Base-by-base conservation (phyloP, 1,284 basidiomycete genomes). In the Puccinia hordei region DNA sequence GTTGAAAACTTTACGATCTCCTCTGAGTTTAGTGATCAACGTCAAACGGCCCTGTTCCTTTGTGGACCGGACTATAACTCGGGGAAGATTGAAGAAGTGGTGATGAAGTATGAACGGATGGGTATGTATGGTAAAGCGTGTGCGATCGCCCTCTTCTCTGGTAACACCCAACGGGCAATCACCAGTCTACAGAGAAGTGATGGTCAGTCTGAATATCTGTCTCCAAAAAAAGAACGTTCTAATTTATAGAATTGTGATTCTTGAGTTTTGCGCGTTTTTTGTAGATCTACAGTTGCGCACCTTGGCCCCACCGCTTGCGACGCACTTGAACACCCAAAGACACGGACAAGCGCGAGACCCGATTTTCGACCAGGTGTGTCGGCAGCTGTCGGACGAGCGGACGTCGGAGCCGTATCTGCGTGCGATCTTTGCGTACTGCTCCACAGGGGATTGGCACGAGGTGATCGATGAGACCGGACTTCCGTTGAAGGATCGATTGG, bases 401-500 rank as follows among this genome's bases (percentile, higher is more conserved):
- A 24, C 90, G 91, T 81, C 88, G 88, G 92, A 95, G 84, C 93
- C 93, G 0, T 95, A 95, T 85, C 89, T 95, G 81, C 90, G 93
- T 17, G 91, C 90, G 17, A 90, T 95, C 86, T 87, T 95, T 55
- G 91, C 91, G 0, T 90, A 92, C 80, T 88, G 95, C 8, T 91
- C 90, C 0, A 88, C 91, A 17, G 91, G 91, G 53, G 91, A 93
- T 82, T 95, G 93, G 94, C 88, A 89, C 13, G 91, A 93, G 71
- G 90, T 95, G 13, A 87, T 96, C 0, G 90, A 93, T 78, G 93
- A 95, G 84, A 93, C 93, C 81, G 88, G 89, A 0, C 87, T 97
- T 13, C 92, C 93, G 0, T 89, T 96, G 81, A 88, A 90, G 15
- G 95, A 97, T 85, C 90, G 94, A 0, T 89, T 95, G 0, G 92